Conservation (phyloP, 345 rosid species). For the Anacardium occidentale region DNA sequence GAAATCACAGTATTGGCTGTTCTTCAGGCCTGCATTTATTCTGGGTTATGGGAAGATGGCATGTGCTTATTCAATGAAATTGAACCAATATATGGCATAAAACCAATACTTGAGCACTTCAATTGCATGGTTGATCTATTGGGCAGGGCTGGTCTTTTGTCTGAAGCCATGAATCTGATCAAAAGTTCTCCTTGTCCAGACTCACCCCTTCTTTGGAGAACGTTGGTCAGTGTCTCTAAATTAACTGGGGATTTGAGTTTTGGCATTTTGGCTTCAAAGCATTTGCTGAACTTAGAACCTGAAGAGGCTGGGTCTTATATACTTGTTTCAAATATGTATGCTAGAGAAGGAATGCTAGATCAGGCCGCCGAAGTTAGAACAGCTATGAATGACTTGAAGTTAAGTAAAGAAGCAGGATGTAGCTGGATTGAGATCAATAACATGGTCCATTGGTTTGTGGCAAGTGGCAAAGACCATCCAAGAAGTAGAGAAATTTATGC, state of each 20-base stretch:
- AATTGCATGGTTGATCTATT: constrained; percentile 37
- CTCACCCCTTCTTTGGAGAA: constrained; percentile 33
- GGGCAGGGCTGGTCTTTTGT: constrained; percentile 27
- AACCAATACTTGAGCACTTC: constrained; percentile 31
- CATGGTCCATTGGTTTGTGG: constrained; percentile 28
- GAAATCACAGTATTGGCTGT: constrained; percentile 27
- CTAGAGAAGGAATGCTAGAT: constrained; percentile 20
- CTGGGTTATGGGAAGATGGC: constrained; percentile 32
- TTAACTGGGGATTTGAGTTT: constrained; percentile 21
- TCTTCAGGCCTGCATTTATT: constrained; percentile 38
- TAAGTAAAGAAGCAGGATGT: constrained; percentile 31
- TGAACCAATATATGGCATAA: constrained; percentile 21
- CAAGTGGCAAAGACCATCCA: constrained; percentile 30
- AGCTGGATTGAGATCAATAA: constrained; percentile 41
- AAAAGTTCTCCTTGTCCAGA: constrained; percentile 21
- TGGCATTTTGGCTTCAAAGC: constrained; percentile 27
- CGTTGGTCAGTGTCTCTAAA: constrained; percentile 30
- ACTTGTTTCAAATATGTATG: constrained; percentile 34
- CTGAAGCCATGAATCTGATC: constrained; percentile 31
- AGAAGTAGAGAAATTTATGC: constrained; percentile 34
- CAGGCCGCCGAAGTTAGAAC: constrained; percentile 32
- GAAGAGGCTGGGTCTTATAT: constrained; percentile 33
- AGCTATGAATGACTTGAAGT: constrained; percentile 32
- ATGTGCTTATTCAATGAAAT: constrained; percentile 27
- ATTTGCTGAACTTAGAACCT: constrained; percentile 33